Evolutionary conservation across 169 alveolate genomes (phyloP).

Genomic region (Perkinsus olseni): DNA sequence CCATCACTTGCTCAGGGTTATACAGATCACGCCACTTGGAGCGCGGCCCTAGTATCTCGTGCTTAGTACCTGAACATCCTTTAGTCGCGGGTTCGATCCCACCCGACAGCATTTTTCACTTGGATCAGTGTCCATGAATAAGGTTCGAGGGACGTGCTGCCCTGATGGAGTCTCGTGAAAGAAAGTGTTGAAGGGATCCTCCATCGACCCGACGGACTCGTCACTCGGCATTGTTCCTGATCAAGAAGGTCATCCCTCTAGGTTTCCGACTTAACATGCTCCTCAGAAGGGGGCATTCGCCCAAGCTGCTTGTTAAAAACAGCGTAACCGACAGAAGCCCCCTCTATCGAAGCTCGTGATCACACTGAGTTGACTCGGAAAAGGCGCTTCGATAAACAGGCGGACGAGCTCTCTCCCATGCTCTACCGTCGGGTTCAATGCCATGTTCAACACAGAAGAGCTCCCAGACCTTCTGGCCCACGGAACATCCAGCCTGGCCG

Average conservation of each 20-base stretch:
- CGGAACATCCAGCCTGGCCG: conserved; percentile 69
- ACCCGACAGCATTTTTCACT: neutral
- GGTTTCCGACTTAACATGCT: no score
- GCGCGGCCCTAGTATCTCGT: neutral
- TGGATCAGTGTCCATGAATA: conserved; percentile 27
- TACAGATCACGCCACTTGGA: conserved; percentile 22
- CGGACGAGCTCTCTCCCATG: no score
- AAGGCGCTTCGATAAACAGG: no score
- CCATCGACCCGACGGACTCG: neutral
- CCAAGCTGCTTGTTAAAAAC: no score
- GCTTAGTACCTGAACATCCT: neutral
- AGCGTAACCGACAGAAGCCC: no score
- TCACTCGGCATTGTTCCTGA: neutral
- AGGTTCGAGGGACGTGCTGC: conserved; percentile 26
- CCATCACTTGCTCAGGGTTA: conserved; percentile 58
- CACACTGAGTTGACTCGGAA: no score
- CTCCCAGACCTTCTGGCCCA: conserved; percentile 72
- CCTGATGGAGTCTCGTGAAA: conserved; percentile 20
- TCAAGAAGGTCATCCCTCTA: no score
- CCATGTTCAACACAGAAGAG: conserved; percentile 70
- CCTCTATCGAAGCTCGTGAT: no score
- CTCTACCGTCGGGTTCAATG: conserved; percentile 58
- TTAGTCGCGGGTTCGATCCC: neutral
- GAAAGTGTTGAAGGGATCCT: conserved; percentile 4
- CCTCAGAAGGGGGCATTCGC: no score